Evolutionary conservation across 345 rosid species (phyloP).

Genomic region (Turnera subulata): DNA sequence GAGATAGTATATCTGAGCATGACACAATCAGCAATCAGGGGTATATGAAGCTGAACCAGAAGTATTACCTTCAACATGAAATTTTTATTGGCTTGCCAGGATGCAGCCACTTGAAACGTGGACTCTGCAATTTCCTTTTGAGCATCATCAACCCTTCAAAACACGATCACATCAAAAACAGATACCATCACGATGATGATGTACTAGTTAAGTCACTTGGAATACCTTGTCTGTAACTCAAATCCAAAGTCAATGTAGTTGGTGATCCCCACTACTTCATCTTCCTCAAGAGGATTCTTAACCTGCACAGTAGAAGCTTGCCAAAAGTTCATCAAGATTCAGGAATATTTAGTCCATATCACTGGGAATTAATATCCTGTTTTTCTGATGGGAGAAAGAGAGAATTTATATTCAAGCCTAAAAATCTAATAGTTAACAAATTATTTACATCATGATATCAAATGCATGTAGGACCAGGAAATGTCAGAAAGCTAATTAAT

Average conservation of each 20-base stretch:
- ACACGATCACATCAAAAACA: slow-evolving; percentile 11
- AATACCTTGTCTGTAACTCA: slow-evolving; percentile 82
- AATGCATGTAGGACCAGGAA: too few species aligned
- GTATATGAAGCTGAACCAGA: slow-evolving; percentile 12
- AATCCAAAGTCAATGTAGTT: slow-evolving; percentile 90
- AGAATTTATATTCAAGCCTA: neutral
- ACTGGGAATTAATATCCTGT: too few species aligned
- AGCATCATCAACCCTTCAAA: slow-evolving; percentile 54
- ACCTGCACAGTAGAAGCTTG: slow-evolving; percentile 47
- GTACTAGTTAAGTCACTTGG: neutral
- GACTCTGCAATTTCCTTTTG: slow-evolving; percentile 50
- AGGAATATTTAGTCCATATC: neutral
- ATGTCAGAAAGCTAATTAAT: too few species aligned
- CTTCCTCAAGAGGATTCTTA: slow-evolving; percentile 77
- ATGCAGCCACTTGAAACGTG: slow-evolving; percentile 80
- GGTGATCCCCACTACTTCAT: slow-evolving; percentile 82
- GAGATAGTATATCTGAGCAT: neutral
- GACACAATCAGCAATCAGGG: neutral
- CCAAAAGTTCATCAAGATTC: slow-evolving; percentile 6
- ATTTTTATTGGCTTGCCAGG: slow-evolving; percentile 97
- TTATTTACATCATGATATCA: too few species aligned
- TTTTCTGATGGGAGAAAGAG: too few species aligned
- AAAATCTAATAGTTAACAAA: too few species aligned
- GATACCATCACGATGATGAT: slow-evolving; percentile 10
- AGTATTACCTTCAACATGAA: slow-evolving; percentile 71